phyloP scores from a whole-genome alignment of 441 rosid genomes.

The Capsella rubella region DNA sequence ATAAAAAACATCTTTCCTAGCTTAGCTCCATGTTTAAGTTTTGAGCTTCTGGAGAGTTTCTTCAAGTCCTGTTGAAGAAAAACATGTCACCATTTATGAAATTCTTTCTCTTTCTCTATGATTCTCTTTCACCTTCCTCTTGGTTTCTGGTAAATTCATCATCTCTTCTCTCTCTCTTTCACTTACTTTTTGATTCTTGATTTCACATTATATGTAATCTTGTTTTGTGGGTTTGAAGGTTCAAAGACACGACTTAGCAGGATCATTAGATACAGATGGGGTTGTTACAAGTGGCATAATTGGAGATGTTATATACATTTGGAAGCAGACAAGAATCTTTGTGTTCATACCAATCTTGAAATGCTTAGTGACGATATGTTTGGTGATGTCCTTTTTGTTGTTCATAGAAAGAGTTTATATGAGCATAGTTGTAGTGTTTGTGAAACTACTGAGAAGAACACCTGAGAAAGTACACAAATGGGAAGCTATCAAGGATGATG shows the following conservation, averaged over 20 bases:
- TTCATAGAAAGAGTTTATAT: constrained; percentile 70
- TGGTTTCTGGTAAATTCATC: constrained; percentile 37
- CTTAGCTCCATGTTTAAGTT: constrained; percentile 29
- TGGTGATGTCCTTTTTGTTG: constrained; percentile 62
- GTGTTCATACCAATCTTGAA: constrained; percentile 44
- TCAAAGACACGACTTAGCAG: constrained; percentile 34
- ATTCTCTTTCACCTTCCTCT: constrained; percentile 35
- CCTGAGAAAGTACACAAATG: constrained; percentile 69
- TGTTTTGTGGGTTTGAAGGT: constrained; percentile 29
- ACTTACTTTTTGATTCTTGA: constrained; percentile 17
- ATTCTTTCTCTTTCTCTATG: constrained; percentile 39
- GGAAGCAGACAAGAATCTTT: constrained; percentile 45
- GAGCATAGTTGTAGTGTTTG: constrained; percentile 59
- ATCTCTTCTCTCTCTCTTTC: constrained; percentile 12
- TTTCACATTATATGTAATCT: not conserved
- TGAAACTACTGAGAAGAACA: constrained; percentile 55
- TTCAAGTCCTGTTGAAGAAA: constrained; percentile 2
- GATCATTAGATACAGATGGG: constrained; percentile 27
- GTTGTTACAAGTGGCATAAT: constrained; percentile 39
- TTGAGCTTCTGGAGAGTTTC: constrained; percentile 34
- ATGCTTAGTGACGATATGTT: constrained; percentile 48
- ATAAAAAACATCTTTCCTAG: not conserved
- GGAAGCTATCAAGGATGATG: constrained; percentile 62
- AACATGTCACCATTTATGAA: constrained; percentile 41
- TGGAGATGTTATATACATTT: constrained; percentile 36